Conservation (phyloP, 2,329 filamentous ascomycete genomes). For the Fusarium brachygibbosum region DNA sequence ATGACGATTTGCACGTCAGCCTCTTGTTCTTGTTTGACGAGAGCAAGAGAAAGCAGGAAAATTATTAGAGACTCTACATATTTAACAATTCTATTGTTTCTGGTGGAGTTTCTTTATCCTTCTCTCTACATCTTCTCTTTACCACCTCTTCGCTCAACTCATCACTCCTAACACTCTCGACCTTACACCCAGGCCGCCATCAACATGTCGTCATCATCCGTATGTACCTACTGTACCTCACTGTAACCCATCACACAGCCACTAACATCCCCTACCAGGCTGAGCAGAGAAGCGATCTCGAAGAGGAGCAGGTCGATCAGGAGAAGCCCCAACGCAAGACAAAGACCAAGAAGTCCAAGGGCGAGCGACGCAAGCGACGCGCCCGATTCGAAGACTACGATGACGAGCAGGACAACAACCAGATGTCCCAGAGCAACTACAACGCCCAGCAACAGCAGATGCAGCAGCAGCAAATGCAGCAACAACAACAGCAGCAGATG, state of each 20-base stretch:
- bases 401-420: slow-evolving; percentile 26
- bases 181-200: slow-evolving; percentile 9
- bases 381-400: slow-evolving; percentile 39
- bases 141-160: not conserved
- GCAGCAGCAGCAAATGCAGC: slow-evolving; percentile 36
- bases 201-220: slow-evolving; percentile 37
- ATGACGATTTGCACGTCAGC: slow-evolving; percentile 39
- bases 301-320: slow-evolving; percentile 37
- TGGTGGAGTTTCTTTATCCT: slow-evolving; percentile 31
- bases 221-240: slow-evolving; percentile 18
- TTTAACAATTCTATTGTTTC: slow-evolving; percentile 21
- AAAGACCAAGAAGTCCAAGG: slow-evolving; percentile 42
- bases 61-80: not conserved
- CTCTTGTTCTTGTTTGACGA: slow-evolving; percentile 26
- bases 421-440: slow-evolving; percentile 36
- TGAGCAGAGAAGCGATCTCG: slow-evolving; percentile 36
- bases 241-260: not conserved
- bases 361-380: slow-evolving; percentile 37
- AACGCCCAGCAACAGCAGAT: slow-evolving; percentile 35
- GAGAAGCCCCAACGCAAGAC: slow-evolving; percentile 39
- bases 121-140: slow-evolving; percentile 28
- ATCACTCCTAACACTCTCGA: not conserved
- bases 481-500: slow-evolving; percentile 27
- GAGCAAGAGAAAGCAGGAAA: slow-evolving; percentile 25
- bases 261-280: slow-evolving; percentile 18